These are phyloP conservation scores for Pichia cactophila DNA, from an alignment of 1,139 yeast species.

Conservation along the genomic window DNA sequence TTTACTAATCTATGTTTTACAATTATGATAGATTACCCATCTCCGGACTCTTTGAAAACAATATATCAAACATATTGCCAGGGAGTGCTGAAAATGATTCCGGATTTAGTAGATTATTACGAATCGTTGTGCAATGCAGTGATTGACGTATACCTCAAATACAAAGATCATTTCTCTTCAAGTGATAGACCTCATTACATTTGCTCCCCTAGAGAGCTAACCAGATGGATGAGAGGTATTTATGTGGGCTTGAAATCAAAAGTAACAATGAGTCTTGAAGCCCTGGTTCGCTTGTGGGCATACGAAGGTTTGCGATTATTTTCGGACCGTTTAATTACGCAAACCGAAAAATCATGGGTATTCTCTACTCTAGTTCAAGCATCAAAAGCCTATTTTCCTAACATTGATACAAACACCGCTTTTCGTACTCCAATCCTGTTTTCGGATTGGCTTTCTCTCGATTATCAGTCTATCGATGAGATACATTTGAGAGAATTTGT, in stretches of 20 bases:
- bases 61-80: conserved; percentile 56
- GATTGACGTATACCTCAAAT: conserved; percentile 50
- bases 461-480: conserved; percentile 51
- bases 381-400: conserved; percentile 41
- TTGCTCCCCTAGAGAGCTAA: conserved; percentile 85
- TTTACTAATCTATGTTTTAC: conserved; percentile 64
- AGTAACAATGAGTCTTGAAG: conserved; percentile 15
- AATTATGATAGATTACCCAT: conserved; percentile 78
- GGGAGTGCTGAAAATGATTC: conserved; percentile 57
- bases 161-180: conserved; percentile 36
- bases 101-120: conserved; percentile 51
- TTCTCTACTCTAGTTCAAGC: conserved; percentile 33
- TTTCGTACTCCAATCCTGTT: conserved; percentile 49
- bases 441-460: conserved; percentile 68
- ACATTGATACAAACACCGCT: conserved; percentile 32
- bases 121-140: conserved; percentile 54
- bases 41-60: conserved; percentile 49
- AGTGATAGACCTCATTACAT: conserved; percentile 50
- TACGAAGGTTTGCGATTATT: conserved; percentile 78
- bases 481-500: conserved; percentile 48
- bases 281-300: conserved; percentile 61
- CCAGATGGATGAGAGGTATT: conserved; percentile 83
- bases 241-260: conserved; percentile 44
- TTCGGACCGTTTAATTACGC: conserved; percentile 56
- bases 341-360: conserved; percentile 48